phyloP scores from a whole-genome alignment of 1,284 basidiomycete genomes.

The Retiboletus flavoniger region DNA sequence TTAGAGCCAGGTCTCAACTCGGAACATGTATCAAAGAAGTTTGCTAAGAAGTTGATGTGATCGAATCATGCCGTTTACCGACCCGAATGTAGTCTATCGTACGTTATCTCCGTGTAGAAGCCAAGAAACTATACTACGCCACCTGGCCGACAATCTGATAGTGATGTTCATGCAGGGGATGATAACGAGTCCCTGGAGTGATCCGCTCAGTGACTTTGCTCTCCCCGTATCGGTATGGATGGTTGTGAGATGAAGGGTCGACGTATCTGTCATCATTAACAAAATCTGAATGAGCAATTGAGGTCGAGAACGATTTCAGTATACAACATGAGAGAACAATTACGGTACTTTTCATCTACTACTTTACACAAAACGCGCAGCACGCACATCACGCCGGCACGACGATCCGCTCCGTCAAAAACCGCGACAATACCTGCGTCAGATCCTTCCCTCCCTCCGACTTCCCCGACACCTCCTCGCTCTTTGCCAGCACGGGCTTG shows the following conservation, averaged over 20 bases:
- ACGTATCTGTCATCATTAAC: no score
- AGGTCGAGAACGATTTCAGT: not conserved
- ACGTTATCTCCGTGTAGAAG: not conserved
- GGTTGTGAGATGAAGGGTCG: no score
- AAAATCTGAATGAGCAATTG: not conserved
- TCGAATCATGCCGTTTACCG: not conserved
- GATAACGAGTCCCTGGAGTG: not conserved
- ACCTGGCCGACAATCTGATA: not conserved
- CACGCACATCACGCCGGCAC: slow-evolving; percentile 21
- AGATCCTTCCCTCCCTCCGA: slow-evolving; percentile 38
- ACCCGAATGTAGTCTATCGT: not conserved
- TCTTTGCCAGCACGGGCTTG: slow-evolving; percentile 59
- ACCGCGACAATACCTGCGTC: slow-evolving; percentile 55
- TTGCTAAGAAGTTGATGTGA: not conserved
- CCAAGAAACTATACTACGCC: not conserved
- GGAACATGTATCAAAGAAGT: not conserved
- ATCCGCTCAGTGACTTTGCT: not conserved
- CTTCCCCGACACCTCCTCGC: slow-evolving; percentile 37
- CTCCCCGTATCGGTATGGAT: not conserved
- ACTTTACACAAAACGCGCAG: not conserved
- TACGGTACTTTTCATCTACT: slow-evolving; percentile 1
- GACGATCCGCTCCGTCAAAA: slow-evolving; percentile 61
- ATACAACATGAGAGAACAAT: not conserved
- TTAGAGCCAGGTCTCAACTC: not conserved
- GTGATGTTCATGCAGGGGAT: not conserved